phyloP scores from a whole-genome alignment of 2,329 filamentous ascomycete genomes.

The Aspergillus ochraceoroseus region DNA sequence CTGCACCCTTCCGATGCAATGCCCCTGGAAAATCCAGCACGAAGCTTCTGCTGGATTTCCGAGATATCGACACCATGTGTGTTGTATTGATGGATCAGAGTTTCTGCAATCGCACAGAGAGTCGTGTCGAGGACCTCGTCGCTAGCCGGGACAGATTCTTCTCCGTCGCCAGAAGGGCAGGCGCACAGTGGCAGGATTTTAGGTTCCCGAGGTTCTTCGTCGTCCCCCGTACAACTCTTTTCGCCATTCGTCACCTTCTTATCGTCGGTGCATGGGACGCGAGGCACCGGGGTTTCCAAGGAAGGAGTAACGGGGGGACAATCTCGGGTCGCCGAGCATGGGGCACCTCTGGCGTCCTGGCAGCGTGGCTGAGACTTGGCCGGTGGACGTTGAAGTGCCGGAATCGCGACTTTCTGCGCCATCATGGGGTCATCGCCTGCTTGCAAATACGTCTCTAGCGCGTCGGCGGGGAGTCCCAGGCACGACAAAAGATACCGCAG shows the following conservation, averaged over 20 bases:
- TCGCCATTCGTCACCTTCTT: too few species aligned
- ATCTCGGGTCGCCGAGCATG: background rate
- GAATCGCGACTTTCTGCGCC: constrained; percentile 35
- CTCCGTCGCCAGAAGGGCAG: constrained; percentile 20
- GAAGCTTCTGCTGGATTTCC: constrained; percentile 34
- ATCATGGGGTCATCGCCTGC: constrained; percentile 18
- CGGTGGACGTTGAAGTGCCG: constrained; percentile 23
- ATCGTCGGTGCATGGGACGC: too few species aligned
- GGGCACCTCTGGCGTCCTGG: background rate
- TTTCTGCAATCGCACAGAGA: constrained; percentile 38
- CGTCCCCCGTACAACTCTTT: too few species aligned
- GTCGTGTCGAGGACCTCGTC: constrained; percentile 33
- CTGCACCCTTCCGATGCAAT: constrained; percentile 32
- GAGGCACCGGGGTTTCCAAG: background rate
- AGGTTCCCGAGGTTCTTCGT: background rate
- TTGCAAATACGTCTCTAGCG: constrained; percentile 29
- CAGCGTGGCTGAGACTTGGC: background rate
- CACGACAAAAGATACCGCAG: constrained; percentile 26
- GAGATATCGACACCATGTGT: constrained; percentile 33
- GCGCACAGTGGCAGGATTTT: constrained; percentile 22
- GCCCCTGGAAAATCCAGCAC: constrained; percentile 32
- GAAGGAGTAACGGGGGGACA: background rate
- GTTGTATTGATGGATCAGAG: constrained; percentile 38
- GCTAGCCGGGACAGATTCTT: constrained; percentile 20
- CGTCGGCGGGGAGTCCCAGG: constrained; percentile 23